Evolutionary conservation across 352 stramenopile genomes (phyloP), one percentile per base, ranked within the genome.

Genomic region (Phytopythium boreale): DNA sequence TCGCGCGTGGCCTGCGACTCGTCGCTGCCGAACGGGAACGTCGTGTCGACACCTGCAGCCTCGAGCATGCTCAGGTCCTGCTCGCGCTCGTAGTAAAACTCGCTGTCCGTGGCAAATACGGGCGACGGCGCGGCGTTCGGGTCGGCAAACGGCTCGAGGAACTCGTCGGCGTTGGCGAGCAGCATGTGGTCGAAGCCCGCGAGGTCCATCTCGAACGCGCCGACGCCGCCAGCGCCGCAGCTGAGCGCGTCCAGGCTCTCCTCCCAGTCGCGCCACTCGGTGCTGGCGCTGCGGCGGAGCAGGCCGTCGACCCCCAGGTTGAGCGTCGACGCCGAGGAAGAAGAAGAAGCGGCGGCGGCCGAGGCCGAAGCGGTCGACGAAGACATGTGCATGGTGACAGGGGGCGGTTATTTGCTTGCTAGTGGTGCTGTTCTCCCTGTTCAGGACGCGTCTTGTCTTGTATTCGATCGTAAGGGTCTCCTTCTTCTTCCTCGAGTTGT

Each of bases 171-270:
- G 17, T 70, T 79, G 19, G 77, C 70, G 46, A 92, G 57, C 56
- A 91, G 50, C 50, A 85, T 89, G 53, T 84, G 71, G 67, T 92
- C 82, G 24, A 90, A 71, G 22, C 82, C 72, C 20, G 68, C 69
- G 24, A 92, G 59, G 27, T 92, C 83, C 43, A 82, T 67, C 55
- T 90, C 83, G 50, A 87, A 72, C 47, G 60, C 29, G 50, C 36
- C 50, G 4, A 49, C 61, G 27, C 56, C 61, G 43, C 77, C 50
- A 1, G 60, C 61, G 27, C 56, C 61, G 43, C 77, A 72, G 59
- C 56, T 61, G 20, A 61, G 56, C 56, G 53, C 64, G 58, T 79
- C 71, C 39, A 81, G 68, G 24, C 60, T 73, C 24, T 72, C 71
- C 37, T 81, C 74, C 74, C 74, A 81, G 39, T 78, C 70, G 50